Base-by-base conservation (phyloP, 495 filamentous ascomycete species). In the Penicillium samsonianum region DNA sequence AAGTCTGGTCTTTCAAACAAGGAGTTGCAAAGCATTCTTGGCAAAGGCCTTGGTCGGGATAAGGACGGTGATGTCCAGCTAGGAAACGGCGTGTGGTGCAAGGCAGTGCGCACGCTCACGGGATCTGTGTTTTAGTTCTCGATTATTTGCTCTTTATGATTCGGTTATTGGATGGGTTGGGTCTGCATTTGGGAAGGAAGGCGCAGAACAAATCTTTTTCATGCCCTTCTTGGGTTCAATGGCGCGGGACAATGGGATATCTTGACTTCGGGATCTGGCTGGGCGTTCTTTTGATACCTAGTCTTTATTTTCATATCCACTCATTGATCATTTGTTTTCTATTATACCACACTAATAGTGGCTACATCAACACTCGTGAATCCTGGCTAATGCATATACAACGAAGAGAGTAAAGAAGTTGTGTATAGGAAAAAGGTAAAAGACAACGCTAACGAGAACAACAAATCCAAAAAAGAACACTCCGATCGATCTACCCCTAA, bases 81-180 rank as follows among this genome's bases (percentile, higher is more conserved):
- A 35, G 76, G 76, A 4, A 67, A 69, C 45, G 76, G 76, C 0
- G 56, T 74, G 41, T 79, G 76, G 76, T 72, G 72, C 26, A 74
- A 70, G 55, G 73, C 74, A 11, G 73, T 78, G 17, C 65, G 66
- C 17, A 65, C 57, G 54, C 70, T 79, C 50, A 71, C 68, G 3
- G 70, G 62, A 11, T 73, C 65, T 56, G 72, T 68, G 37, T 73
- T 73, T 58, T 70, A 50, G 53, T 43, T 64, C 65, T 55, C 65
- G 51, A 48, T 23, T 43, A 42, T 41, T 38, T 35, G 23, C 14
- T 35, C 25, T 51, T 41, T 26, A 50, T 46, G 49, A 20, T 14
- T 44, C 14, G 22, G 23, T 17, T 43, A 31, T 33, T 53, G 42
- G 23, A n/a, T 40, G 30, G 59, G 14, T 41, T 31, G 30, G 31